phyloP scores from a whole-genome alignment of 1,284 basidiomycete genomes.

The Laetiporus sulphureus region DNA sequence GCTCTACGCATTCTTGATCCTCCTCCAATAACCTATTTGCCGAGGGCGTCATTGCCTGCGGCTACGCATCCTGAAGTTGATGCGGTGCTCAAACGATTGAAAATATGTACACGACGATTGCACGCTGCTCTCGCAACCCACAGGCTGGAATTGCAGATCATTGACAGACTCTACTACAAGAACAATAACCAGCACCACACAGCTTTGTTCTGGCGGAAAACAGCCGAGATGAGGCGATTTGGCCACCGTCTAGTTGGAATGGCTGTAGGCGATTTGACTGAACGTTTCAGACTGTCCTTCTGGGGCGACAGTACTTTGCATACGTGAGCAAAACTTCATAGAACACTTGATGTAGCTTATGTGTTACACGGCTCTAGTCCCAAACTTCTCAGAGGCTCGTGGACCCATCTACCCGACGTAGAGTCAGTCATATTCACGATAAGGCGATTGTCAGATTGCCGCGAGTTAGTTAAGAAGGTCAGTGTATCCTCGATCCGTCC shows the following conservation, averaged over 20 bases:
- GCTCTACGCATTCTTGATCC: slow-evolving; percentile 17
- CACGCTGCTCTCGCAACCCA: slow-evolving; percentile 36
- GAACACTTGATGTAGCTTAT: background rate
- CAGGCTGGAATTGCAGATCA: slow-evolving; percentile 48
- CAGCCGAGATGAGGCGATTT: slow-evolving; percentile 54
- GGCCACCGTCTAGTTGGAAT: slow-evolving; percentile 41
- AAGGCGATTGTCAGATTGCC: slow-evolving; percentile 30
- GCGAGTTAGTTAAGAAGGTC: slow-evolving; percentile 40
- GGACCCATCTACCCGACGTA: slow-evolving; percentile 49
- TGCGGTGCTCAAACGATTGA: slow-evolving; percentile 52
- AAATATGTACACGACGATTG: slow-evolving; percentile 43
- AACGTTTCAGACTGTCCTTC: slow-evolving; percentile 50
- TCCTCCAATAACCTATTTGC: slow-evolving; percentile 21
- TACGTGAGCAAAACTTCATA: slow-evolving; percentile 33
- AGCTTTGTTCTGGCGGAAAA: slow-evolving; percentile 65
- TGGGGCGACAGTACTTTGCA: slow-evolving; percentile 36
- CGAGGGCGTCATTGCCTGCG: slow-evolving; percentile 31
- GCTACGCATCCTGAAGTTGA: slow-evolving; percentile 42
- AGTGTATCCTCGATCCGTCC: slow-evolving; percentile 19
- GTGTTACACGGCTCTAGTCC: slow-evolving; percentile 26
- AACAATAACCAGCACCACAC: slow-evolving; percentile 72
- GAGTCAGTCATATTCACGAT: slow-evolving; percentile 27
- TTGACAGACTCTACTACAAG: slow-evolving; percentile 71
- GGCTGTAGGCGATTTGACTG: slow-evolving; percentile 35
- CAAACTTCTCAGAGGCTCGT: slow-evolving; percentile 48